These are phyloP conservation scores for Vaccinium corymbosum DNA, from an alignment of 148 eudicot species.

Conservation along the genomic window DNA sequence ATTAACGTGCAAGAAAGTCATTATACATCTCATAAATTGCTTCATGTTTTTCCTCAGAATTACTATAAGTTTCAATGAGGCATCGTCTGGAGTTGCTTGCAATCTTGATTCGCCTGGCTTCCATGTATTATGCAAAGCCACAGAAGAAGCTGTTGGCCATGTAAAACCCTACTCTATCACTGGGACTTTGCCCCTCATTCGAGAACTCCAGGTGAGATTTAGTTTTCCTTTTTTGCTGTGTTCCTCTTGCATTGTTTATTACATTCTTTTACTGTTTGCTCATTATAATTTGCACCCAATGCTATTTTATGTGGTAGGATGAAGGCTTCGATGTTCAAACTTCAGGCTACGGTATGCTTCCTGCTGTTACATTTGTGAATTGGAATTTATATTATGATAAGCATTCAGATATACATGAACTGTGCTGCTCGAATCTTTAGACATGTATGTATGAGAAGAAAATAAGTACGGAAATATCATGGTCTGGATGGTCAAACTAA, in stretches of 20 bases:
- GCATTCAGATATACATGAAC: neutral
- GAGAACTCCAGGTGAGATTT: slow-evolving; percentile 72
- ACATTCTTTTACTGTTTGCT: neutral
- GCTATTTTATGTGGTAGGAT: slow-evolving; percentile 48
- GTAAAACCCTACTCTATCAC: slow-evolving; percentile 93
- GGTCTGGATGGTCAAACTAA: slow-evolving; percentile 1
- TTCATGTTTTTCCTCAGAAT: slow-evolving; percentile 40
- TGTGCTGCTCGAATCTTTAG: neutral
- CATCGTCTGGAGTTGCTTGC: slow-evolving; percentile 84
- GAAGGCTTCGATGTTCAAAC: slow-evolving; percentile 99
- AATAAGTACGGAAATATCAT: neutral
- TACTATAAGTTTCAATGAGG: slow-evolving; percentile 64
- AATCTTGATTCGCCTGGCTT: slow-evolving; percentile 87
- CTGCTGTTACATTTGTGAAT: slow-evolving; percentile 1
- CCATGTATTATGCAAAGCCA: slow-evolving; percentile 90
- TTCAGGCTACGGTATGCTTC: slow-evolving; percentile 75
- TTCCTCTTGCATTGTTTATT: neutral
- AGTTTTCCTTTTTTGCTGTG: neutral
- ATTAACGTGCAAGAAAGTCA: neutral
- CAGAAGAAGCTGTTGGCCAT: slow-evolving; percentile 91
- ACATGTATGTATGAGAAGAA: neutral
- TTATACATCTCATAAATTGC: neutral
- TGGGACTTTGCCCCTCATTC: slow-evolving; percentile 88
- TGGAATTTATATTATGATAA: neutral
- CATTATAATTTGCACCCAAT: neutral